Percentiles rank a stretch among this genome's conserved stretches.
phyloP scores from a whole-genome alignment of 495 filamentous ascomycete genomes.

The Xylaria intraflava region DNA sequence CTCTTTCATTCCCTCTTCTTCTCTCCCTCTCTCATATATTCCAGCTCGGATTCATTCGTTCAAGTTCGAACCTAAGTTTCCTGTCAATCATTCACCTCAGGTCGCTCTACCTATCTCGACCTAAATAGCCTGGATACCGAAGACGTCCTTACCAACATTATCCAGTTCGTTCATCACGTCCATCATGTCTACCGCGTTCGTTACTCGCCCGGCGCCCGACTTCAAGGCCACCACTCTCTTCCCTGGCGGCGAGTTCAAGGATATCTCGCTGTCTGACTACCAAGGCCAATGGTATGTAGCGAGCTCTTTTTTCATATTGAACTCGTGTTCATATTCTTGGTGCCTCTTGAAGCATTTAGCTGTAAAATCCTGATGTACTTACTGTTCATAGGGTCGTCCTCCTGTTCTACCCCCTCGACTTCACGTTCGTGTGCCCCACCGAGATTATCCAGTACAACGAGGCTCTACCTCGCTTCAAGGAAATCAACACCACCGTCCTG shows the following conservation, averaged over 20 bases:
- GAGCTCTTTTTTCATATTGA: background rate
- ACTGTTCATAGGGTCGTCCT: slow-evolving; percentile 21
- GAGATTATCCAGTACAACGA: slow-evolving; percentile 43
- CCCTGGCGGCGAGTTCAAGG: slow-evolving; percentile 40
- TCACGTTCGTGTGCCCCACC: slow-evolving; percentile 49
- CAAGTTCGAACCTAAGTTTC: no score
- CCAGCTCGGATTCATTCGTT: background rate
- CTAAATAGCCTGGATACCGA: background rate
- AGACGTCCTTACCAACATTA: background rate
- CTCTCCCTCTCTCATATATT: no score
- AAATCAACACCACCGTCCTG: slow-evolving; percentile 24
- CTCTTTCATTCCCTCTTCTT: background rate
- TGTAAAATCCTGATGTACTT: background rate
- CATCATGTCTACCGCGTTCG: slow-evolving; percentile 35
- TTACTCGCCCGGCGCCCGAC: slow-evolving; percentile 47
- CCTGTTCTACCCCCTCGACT: slow-evolving; percentile 28
- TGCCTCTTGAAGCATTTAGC: background rate
- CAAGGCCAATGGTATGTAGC: slow-evolving; percentile 25
- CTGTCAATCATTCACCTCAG: background rate
- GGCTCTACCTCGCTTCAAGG: slow-evolving; percentile 26
- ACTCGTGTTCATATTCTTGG: background rate
- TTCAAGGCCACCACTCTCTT: slow-evolving; percentile 45
- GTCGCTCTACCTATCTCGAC: background rate
- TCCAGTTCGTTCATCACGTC: background rate
- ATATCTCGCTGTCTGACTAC: slow-evolving; percentile 30